phyloP scores from a whole-genome alignment of 106 monocot genomes.

The Dendrobium catenatum region DNA sequence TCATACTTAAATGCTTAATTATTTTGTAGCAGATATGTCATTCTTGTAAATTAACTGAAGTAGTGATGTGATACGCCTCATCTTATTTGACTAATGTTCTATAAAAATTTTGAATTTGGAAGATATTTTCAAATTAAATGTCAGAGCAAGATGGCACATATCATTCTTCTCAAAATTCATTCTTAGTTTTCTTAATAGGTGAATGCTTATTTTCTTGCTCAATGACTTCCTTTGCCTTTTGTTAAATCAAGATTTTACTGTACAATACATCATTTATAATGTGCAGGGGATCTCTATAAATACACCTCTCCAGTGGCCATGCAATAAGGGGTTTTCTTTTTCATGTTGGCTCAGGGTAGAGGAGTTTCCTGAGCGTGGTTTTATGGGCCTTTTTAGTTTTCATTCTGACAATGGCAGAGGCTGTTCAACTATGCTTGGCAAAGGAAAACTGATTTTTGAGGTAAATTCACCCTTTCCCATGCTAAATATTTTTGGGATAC shows the following conservation, averaged over 20 bases:
- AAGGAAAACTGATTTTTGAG: constrained; percentile 76
- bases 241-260: not conserved
- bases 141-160: not conserved
- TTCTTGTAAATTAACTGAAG: no score
- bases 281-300: constrained; percentile 84
- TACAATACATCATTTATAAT: constrained; percentile 2
- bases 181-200: not conserved
- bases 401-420: constrained; percentile 84
- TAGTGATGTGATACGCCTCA: not conserved
- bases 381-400: constrained; percentile 90
- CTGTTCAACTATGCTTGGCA: constrained; percentile 68
- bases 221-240: not conserved
- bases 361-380: constrained; percentile 56
- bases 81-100: not conserved
- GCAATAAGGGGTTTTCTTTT: constrained; percentile 84
- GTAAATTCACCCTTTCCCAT: constrained; percentile 23
- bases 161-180: not conserved
- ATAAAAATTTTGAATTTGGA: not conserved
- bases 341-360: constrained; percentile 94
- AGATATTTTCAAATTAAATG: not conserved
- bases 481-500: not conserved
- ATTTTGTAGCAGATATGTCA: no score
- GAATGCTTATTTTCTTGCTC: constrained; percentile 2
- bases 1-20: not conserved
- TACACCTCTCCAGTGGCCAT: constrained; percentile 88